Evolutionary conservation across 257 asterid species (phyloP).

Genomic region (Plectranthus barbatus): DNA sequence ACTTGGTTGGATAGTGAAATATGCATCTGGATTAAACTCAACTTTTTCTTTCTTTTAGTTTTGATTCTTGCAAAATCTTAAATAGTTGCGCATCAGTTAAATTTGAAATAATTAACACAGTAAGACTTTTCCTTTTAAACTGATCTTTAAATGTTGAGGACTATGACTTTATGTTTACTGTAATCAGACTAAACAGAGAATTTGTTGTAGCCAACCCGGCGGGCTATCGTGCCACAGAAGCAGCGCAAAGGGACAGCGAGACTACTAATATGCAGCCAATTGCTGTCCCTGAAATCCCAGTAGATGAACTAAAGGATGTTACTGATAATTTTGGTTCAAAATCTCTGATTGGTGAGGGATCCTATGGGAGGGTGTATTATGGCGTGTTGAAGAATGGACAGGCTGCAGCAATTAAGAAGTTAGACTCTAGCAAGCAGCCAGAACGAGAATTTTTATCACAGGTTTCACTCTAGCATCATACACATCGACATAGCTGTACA

Average conservation of each 20-base stretch:
- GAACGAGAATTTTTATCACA: constrained; percentile 62
- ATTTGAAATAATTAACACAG: no score
- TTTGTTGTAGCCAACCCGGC: constrained; percentile 32
- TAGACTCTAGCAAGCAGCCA: constrained; percentile 83
- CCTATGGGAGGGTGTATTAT: constrained; percentile 69
- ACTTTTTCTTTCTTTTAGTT: neutral
- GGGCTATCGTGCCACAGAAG: constrained; percentile 49
- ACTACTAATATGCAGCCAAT: constrained; percentile 53
- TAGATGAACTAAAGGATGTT: constrained; percentile 62
- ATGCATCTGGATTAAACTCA: neutral
- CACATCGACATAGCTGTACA: neutral
- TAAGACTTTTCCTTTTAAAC: neutral
- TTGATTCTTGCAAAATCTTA: neutral
- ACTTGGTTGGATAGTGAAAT: neutral
- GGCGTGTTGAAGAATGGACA: constrained; percentile 39
- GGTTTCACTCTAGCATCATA: constrained; percentile 26
- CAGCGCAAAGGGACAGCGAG: constrained; percentile 43
- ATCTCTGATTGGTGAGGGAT: constrained; percentile 74
- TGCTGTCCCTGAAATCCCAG: constrained; percentile 53
- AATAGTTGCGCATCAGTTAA: neutral
- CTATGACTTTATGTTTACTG: neutral
- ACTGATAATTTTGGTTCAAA: constrained; percentile 62
- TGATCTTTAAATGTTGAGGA: neutral
- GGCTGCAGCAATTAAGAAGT: constrained; percentile 61
- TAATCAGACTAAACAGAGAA: constrained; percentile 3